Percentiles rank a stretch among this genome's conserved stretches.
These are phyloP conservation scores for Fraxinus xanthoxyloides DNA, from an alignment of 305 asterid species.

Conservation along the genomic window DNA sequence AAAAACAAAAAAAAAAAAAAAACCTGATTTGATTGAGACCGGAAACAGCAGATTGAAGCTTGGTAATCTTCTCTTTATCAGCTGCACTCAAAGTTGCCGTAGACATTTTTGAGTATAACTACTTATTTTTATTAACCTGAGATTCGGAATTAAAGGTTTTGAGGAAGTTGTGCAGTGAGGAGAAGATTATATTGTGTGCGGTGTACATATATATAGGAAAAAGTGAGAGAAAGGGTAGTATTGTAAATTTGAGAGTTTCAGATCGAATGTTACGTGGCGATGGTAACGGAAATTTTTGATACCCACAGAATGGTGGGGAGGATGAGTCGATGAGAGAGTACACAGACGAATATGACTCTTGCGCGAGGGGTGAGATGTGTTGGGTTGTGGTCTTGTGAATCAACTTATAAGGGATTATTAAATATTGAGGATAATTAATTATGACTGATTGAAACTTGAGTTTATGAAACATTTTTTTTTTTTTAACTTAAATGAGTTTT, in stretches of 20 bases:
- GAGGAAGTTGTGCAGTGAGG: neutral
- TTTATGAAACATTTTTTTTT: neutral
- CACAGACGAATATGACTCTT: conserved; percentile 42
- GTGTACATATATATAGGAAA: neutral
- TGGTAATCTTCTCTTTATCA: conserved; percentile 59
- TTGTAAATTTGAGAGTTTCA: neutral
- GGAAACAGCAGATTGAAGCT: conserved; percentile 64
- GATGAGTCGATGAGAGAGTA: conserved; percentile 24
- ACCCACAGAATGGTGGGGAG: conserved; percentile 22
- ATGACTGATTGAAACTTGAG: neutral
- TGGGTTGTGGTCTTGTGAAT: neutral
- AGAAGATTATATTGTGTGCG: neutral
- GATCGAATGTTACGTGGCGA: conserved; percentile 19
- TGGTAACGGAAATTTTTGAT: neutral
- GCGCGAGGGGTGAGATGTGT: no score
- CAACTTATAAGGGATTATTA: neutral
- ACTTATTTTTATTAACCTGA: conserved; percentile 15
- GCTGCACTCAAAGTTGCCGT: conserved; percentile 42
- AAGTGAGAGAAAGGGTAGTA: conserved; percentile 5
- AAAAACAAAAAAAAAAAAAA: neutral
- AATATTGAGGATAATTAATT: no score
- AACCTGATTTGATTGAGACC: conserved; percentile 77
- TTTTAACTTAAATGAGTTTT: no score
- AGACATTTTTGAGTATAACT: conserved; percentile 27
- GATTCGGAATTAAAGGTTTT: neutral